Conservation (phyloP, 2,329 filamentous ascomycete species). For the Monilinia polystroma region DNA sequence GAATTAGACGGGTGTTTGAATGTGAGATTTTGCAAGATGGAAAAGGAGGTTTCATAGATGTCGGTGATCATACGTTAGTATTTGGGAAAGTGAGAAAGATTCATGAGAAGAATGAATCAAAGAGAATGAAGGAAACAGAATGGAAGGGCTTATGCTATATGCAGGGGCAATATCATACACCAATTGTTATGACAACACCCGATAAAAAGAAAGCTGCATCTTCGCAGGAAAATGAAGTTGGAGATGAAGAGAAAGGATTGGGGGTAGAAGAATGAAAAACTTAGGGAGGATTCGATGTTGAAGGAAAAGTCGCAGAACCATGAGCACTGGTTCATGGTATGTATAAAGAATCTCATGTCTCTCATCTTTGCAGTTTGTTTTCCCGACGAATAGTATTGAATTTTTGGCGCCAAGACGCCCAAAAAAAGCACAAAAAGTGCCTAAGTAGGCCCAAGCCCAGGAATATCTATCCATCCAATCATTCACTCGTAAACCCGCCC, state of each 20-base stretch:
- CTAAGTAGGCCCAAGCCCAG: constrained; percentile 7
- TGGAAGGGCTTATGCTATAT: constrained; percentile 12
- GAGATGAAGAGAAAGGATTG: neutral
- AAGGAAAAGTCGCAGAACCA: neutral
- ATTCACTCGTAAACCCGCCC: neutral
- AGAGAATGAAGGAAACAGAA: neutral
- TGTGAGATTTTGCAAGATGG: constrained; percentile 29
- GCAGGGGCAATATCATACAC: neutral
- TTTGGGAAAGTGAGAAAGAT: constrained; percentile 33
- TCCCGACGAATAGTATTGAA: neutral
- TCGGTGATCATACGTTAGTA: constrained; percentile 38
- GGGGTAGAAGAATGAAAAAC: neutral
- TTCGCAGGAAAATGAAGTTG: neutral
- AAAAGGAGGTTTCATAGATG: constrained; percentile 26
- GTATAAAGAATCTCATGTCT: constrained; percentile 8
- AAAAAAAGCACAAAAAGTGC: neutral
- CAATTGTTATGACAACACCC: neutral
- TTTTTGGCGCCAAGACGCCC: neutral
- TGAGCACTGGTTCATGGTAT: constrained; percentile 3
- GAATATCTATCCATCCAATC: neutral
- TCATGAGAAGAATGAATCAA: neutral
- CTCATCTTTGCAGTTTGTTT: neutral
- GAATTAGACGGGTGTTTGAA: constrained; percentile 25
- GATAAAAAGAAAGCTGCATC: neutral
- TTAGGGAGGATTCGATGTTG: neutral